Conservation (phyloP, 1,284 basidiomycete genomes). For the Cutaneotrichosporon cyanovorans region DNA sequence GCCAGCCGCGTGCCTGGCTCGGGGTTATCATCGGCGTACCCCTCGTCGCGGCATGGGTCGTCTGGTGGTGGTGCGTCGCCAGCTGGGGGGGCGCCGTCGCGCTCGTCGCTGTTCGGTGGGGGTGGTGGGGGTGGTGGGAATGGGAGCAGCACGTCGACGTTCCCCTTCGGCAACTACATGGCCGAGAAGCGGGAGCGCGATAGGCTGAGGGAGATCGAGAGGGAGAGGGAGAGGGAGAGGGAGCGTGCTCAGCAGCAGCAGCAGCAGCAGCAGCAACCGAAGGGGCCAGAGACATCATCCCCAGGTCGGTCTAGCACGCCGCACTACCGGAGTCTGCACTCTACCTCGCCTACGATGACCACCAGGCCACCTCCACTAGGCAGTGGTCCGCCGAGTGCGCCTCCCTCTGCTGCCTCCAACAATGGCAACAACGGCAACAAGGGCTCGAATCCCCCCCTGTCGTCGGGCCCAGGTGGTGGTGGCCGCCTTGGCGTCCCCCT, state of each 20-base stretch:
- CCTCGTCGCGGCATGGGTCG: neutral
- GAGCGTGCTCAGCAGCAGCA: slow-evolving; percentile 6
- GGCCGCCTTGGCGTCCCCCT: neutral
- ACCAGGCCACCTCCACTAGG: slow-evolving; percentile 7
- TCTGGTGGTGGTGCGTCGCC: neutral
- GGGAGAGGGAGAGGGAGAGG: slow-evolving; percentile 13
- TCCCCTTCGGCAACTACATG: slow-evolving; percentile 5
- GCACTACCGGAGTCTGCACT: neutral
- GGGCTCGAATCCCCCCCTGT: too few relatives aligned
- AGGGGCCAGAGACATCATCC: slow-evolving; percentile 5
- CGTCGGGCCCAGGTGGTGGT: slow-evolving; percentile 3
- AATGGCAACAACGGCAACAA: too few relatives aligned
- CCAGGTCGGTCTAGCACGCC: slow-evolving; percentile 3
- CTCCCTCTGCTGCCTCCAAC: slow-evolving; percentile 1
- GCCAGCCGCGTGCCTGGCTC: slow-evolving; percentile 10
- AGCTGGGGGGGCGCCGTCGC: neutral
- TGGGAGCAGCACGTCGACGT: neutral
- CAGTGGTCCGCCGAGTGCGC: neutral
- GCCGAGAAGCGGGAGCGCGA: slow-evolving; percentile 16
- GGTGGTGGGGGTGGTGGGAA: neutral
- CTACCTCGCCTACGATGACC: slow-evolving; percentile 15
- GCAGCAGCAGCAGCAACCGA: slow-evolving; percentile 1
- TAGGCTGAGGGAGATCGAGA: slow-evolving; percentile 12
- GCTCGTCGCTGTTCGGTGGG: neutral
- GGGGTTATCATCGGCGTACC: slow-evolving; percentile 6